These are phyloP conservation scores for Verticillium zaregamsianum DNA, from an alignment of 2,329 filamentous ascomycete species.

Conservation along the genomic window DNA sequence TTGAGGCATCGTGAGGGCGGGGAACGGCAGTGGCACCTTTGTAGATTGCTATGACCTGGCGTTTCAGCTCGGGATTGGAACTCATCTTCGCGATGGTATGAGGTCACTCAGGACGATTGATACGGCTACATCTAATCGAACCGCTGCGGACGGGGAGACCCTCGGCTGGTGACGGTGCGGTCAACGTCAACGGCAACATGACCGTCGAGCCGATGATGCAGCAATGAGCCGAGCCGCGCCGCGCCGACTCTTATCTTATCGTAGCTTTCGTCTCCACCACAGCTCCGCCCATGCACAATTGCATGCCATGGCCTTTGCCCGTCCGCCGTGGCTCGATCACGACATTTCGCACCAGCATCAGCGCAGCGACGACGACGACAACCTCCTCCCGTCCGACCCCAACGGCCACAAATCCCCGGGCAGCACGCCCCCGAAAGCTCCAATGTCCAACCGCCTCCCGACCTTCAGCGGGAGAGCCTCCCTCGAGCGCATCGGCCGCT, in stretches of 20 bases:
- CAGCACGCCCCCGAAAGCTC: not conserved
- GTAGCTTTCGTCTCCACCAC: not conserved
- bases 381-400: not conserved
- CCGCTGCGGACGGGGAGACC: too few species aligned
- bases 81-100: not conserved
- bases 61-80: conserved; percentile 51
- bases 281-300: not conserved
- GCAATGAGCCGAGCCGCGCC: not conserved
- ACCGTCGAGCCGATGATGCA: not conserved
- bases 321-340: not conserved
- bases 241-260: conserved; percentile 1
- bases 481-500: conserved; percentile 11
- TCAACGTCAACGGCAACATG: not conserved
- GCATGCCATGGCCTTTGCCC: not conserved
- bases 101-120: not conserved
- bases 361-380: not conserved
- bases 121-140: not conserved
- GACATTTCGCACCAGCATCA: not conserved
- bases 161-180: not conserved
- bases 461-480: not conserved
- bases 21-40: conserved; percentile 56
- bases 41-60: conserved; percentile 80
- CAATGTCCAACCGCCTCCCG: not conserved
- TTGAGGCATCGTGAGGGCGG: not conserved
- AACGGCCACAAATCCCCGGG: not conserved